Conservation (phyloP, 2,329 filamentous ascomycete species). For the Aspergillus novofumigatus region DNA sequence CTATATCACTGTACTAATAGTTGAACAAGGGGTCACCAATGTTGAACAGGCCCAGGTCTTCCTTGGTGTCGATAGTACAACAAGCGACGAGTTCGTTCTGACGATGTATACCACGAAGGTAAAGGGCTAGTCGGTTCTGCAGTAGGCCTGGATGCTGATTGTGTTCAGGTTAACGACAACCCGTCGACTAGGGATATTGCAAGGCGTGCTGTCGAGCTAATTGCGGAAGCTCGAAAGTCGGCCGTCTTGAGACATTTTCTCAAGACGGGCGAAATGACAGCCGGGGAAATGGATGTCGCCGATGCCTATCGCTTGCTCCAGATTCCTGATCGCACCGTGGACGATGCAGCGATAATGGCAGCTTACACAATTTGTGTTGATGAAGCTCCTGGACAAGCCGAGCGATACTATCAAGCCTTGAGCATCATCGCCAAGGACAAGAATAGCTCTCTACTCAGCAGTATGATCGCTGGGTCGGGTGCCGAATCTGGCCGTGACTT, state of each 20-base stretch:
- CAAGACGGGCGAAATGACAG: constrained; percentile 47
- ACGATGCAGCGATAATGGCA: constrained; percentile 48
- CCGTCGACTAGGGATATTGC: constrained; percentile 48
- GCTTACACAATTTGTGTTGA: constrained; percentile 45
- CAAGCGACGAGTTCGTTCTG: constrained; percentile 55
- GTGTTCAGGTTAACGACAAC: constrained; percentile 47
- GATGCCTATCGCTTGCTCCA: constrained; percentile 51
- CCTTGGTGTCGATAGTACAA: constrained; percentile 50
- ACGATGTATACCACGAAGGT: constrained; percentile 57
- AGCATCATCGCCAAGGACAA: constrained; percentile 44
- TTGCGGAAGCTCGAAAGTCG: constrained; percentile 57
- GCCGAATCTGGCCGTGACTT: constrained; percentile 29
- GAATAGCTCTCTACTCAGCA: constrained; percentile 35
- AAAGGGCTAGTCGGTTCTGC: constrained; percentile 5
- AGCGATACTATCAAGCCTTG: constrained; percentile 46
- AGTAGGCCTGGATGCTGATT: constrained; percentile 3
- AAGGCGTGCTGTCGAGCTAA: constrained; percentile 54
- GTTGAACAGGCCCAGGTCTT: constrained; percentile 61
- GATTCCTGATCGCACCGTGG: constrained; percentile 50
- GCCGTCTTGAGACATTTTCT: constrained; percentile 50
- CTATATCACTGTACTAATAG: not conserved
- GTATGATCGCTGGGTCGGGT: constrained; percentile 29
- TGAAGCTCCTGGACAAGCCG: constrained; percentile 44
- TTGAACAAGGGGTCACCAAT: constrained; percentile 50
- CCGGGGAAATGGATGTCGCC: constrained; percentile 52